A percentile compares a stretch with the other conserved stretches of the same genome.
phyloP scores from a whole-genome alignment of 495 filamentous ascomycete genomes.

The Jackrogersella multiformis region DNA sequence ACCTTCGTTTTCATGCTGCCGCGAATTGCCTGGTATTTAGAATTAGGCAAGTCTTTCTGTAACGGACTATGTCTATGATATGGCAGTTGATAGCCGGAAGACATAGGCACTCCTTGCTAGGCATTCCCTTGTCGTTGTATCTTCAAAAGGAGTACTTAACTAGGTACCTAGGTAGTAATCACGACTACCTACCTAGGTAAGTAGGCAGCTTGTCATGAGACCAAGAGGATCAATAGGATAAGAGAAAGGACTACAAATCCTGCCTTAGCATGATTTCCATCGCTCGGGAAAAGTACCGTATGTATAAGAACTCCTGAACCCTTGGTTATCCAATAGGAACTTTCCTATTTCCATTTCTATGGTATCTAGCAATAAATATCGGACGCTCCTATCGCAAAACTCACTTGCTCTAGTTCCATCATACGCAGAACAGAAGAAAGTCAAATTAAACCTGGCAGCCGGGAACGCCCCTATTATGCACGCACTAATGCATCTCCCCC shows the following conservation, averaged over 20 bases:
- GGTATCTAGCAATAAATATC: constrained; percentile 24
- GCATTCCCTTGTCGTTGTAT: no score
- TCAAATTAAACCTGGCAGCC: constrained; percentile 17
- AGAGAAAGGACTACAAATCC: no score
- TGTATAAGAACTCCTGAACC: constrained; percentile 11
- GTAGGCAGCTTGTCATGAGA: background rate
- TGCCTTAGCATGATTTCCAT: background rate
- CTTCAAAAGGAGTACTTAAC: background rate
- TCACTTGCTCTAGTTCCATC: constrained; percentile 23
- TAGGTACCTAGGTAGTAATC: background rate
- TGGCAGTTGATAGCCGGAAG: no score
- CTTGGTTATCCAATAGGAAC: constrained; percentile 7
- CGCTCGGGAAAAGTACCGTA: background rate
- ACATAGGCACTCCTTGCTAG: no score
- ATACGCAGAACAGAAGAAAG: background rate
- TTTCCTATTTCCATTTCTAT: constrained; percentile 7
- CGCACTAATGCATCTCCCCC: constrained; percentile 17
- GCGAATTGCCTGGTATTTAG: no score
- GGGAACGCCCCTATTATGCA: constrained; percentile 32
- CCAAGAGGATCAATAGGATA: background rate
- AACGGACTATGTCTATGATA: no score
- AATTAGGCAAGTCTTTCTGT: no score
- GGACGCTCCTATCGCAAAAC: constrained; percentile 10
- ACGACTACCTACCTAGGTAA: no score
- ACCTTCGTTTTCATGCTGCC: no score